phyloP scores from a whole-genome alignment of 768 basidiomycete genomes.

The Mycena crocata region DNA sequence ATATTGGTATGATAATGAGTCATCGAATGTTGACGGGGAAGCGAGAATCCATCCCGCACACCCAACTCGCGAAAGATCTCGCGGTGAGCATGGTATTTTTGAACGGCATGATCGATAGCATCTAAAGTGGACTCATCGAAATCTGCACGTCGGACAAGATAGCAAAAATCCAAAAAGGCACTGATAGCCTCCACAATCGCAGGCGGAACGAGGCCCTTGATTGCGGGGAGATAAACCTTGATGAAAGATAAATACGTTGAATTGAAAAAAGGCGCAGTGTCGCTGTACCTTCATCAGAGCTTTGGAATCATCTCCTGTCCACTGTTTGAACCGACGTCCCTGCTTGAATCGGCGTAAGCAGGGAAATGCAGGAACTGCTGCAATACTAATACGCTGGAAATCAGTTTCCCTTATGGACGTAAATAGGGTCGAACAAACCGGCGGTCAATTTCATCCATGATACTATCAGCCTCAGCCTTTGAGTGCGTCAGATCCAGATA shows the following conservation, averaged over 20 bases:
- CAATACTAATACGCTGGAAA: constrained; percentile 30
- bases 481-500: constrained; percentile 36
- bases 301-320: constrained; percentile 45
- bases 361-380: constrained; percentile 24
- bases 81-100: not conserved
- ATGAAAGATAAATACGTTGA: not conserved
- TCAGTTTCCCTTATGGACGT: not conserved
- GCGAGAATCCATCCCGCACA: constrained; percentile 28
- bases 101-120: not conserved
- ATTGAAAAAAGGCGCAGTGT: no score
- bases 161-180: constrained; percentile 41
- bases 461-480: constrained; percentile 29
- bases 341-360: constrained; percentile 36
- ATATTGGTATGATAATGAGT: constrained; percentile 36
- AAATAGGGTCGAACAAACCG: constrained; percentile 33
- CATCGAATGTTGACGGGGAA: constrained; percentile 43
- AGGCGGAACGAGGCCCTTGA: constrained; percentile 32
- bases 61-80: constrained; percentile 3
- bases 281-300: constrained; percentile 44
- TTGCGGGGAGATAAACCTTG: constrained; percentile 38
- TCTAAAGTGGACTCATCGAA: constrained; percentile 14
- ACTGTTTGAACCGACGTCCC: constrained; percentile 37
- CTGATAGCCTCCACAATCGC: constrained; percentile 31
- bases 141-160: constrained; percentile 32
- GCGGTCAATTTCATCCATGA: constrained; percentile 50